Conservation (phyloP, 2,329 filamentous ascomycete species). For the Phyllosticta citriasiana region DNA sequence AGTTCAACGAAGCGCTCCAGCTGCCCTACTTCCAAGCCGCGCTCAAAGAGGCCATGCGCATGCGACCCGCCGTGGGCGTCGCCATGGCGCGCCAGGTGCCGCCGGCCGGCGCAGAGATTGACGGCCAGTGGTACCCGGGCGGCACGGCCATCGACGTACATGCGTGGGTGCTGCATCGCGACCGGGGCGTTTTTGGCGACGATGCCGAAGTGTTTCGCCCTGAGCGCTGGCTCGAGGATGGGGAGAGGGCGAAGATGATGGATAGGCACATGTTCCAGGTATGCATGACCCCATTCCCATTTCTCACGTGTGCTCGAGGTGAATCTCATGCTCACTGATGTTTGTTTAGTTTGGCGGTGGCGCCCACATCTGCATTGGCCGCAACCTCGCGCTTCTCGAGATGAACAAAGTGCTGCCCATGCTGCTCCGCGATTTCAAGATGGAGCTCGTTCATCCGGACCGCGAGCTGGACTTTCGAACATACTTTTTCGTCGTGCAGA, state of each 20-base stretch:
- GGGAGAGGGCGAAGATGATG: constrained; percentile 19
- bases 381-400: constrained; percentile 21
- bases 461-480: constrained; percentile 43
- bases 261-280: constrained; percentile 20
- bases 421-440: constrained; percentile 23
- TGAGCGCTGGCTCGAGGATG: constrained; percentile 35
- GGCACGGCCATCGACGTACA: constrained; percentile 36
- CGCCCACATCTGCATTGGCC: constrained; percentile 24
- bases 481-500: constrained; percentile 52
- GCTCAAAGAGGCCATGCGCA: constrained; percentile 29
- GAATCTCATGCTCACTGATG: background rate
- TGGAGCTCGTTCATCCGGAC: constrained; percentile 42
- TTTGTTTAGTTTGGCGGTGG: constrained; percentile 22
- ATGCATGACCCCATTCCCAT: background rate
- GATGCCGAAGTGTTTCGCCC: constrained; percentile 33
- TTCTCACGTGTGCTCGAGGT: background rate
- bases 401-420: constrained; percentile 22
- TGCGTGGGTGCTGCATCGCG: constrained; percentile 33
- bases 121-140: constrained; percentile 20
- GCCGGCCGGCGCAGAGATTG: constrained; percentile 24
- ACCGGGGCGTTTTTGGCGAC: constrained; percentile 29
- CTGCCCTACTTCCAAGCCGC: constrained; percentile 25
- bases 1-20: constrained; percentile 13
- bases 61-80: constrained; percentile 27
- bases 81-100: constrained; percentile 21